Base-by-base conservation (phyloP, 331 rosid genomes). In the Ulmus americana region DNA sequence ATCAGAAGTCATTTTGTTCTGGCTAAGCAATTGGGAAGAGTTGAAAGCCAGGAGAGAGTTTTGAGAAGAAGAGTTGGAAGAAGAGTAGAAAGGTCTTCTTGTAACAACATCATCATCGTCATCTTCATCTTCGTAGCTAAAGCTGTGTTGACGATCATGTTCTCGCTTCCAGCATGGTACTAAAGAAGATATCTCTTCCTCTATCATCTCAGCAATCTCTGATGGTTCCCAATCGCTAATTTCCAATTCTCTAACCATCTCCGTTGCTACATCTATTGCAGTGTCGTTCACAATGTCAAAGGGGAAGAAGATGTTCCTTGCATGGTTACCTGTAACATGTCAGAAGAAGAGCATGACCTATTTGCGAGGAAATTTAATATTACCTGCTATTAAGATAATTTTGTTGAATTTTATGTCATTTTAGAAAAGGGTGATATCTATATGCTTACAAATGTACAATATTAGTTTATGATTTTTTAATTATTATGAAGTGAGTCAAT, bases 181-280 rank as follows among this genome's bases (percentile, higher is more conserved):
- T 28, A 88, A 56, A 75, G 79, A 56, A 56, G 68, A 69, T 69
- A 86, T 79, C 79, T 88, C 95, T 14, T 86, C 74, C 70, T 88
- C 92, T 73, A 91, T 91, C 94, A 81, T 88, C 70, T 64, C 72
- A 48, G 96, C 91, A 9, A 91, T 88, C 74, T 88, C 94, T 12
- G 45, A 8, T 14, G 96, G 94, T 61, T 81, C 86, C 86, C 87
- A 85, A 60, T 88, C 90, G 14, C 68, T 78, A 6, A 91, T 86
- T 65, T 86, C 95, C 74, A 88, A 79, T 60, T 91, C 97, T 71
- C 82, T 77, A 10, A 91, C 96, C 97, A 91, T 91, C 83, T 91
- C 96, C 8, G 67, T 65, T 0, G 96, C 95, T 40, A 91, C 97
- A 45, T 79, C 86, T 52, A 81, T 76, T 0, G 97, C 77, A 3